phyloP scores from a whole-genome alignment of 2,329 filamentous ascomycete genomes.

The Coleophoma cylindrospora region DNA sequence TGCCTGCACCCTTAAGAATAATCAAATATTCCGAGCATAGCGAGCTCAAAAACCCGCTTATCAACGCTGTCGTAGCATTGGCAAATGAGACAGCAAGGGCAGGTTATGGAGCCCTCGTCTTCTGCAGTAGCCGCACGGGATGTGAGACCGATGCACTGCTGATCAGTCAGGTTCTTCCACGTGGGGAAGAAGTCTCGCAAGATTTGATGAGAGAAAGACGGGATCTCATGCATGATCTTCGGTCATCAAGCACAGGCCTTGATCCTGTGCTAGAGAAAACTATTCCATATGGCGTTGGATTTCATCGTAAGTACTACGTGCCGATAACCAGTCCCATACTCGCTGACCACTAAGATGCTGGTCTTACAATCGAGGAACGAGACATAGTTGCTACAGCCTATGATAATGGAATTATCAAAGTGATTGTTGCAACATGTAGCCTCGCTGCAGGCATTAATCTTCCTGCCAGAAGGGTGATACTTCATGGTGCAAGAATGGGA shows the following conservation, averaged over 20 bases:
- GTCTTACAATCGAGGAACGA: conserved; percentile 70
- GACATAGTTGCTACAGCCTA: conserved; percentile 68
- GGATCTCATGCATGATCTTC: conserved; percentile 61
- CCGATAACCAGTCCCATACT: not conserved
- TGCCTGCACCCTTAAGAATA: conserved; percentile 34
- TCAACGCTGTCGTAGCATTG: conserved; percentile 67
- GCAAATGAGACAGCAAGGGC: conserved; percentile 63
- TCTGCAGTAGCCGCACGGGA: conserved; percentile 63
- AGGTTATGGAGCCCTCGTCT: conserved; percentile 68
- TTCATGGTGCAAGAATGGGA: conserved; percentile 72
- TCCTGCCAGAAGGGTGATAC: conserved; percentile 66
- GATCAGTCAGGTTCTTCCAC: conserved; percentile 63
- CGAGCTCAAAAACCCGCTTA: conserved; percentile 58
- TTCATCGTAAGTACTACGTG: conserved; percentile 56
- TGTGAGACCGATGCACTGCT: conserved; percentile 65
- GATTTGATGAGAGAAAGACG: conserved; percentile 45
- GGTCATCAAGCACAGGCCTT: conserved; percentile 59
- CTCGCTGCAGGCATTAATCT: conserved; percentile 81
- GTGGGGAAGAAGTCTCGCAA: conserved; percentile 31
- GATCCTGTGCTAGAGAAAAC: conserved; percentile 62
- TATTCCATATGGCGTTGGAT: conserved; percentile 63
- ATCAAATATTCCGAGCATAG: conserved; percentile 53
- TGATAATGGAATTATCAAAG: conserved; percentile 60
- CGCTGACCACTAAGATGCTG: conserved; percentile 39
- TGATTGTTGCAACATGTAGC: conserved; percentile 73